phyloP scores from a whole-genome alignment of 2,329 filamentous ascomycete genomes.

The Stagonosporopsis vannaccii region DNA sequence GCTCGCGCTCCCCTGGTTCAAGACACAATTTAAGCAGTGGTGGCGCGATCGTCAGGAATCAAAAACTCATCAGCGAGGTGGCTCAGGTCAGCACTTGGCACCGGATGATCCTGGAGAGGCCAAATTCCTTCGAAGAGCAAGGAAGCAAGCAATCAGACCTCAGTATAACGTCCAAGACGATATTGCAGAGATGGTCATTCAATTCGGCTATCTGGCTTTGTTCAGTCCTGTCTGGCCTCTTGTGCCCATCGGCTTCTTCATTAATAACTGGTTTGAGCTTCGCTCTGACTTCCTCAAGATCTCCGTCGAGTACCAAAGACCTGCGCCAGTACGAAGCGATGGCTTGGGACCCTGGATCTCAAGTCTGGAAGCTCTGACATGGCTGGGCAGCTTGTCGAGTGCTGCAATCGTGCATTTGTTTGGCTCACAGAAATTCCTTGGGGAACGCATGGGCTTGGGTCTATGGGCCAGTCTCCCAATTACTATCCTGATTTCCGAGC shows the following conservation, averaged over 20 bases:
- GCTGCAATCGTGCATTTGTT: conserved; percentile 46
- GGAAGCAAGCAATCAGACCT: conserved; percentile 38
- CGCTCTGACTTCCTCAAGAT: conserved; percentile 47
- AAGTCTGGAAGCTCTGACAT: conserved; percentile 42
- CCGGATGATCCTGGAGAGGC: conserved; percentile 40
- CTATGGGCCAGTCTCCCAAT: conserved; percentile 41
- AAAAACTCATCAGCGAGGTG: conserved; percentile 5
- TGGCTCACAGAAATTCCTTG: conserved; percentile 27
- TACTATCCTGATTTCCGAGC: conserved; percentile 42
- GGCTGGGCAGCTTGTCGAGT: conserved; percentile 43
- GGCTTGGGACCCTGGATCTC: conserved; percentile 45
- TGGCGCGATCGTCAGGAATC: conserved; percentile 37
- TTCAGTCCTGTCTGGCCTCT: conserved; percentile 48
- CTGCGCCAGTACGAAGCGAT: conserved; percentile 37
- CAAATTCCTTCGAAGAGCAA: conserved; percentile 38
- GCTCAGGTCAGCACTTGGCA: background rate
- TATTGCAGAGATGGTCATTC: conserved; percentile 46
- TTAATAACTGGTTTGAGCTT: conserved; percentile 48
- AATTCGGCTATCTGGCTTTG: conserved; percentile 46
- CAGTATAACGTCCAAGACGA: conserved; percentile 48
- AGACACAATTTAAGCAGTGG: conserved; percentile 37
- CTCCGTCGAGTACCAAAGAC: conserved; percentile 42
- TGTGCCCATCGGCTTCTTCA: conserved; percentile 44
- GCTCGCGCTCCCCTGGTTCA: conserved; percentile 40
- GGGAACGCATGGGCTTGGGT: conserved; percentile 24